Conservation (phyloP, 2,329 filamentous ascomycete genomes). For the Xylaria sp. region DNA sequence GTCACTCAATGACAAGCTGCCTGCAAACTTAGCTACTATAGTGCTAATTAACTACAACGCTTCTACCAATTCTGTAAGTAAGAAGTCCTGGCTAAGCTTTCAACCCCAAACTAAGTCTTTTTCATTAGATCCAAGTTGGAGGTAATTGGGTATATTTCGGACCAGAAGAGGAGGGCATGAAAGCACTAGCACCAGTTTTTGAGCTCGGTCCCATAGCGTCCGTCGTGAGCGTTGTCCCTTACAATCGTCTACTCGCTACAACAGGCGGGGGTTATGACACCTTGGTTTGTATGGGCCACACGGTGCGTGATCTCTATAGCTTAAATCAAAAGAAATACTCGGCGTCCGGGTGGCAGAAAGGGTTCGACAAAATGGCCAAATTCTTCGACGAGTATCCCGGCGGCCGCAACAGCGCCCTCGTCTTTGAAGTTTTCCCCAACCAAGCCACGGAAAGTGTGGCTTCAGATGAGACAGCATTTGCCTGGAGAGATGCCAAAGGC, state of each 20-base stretch:
- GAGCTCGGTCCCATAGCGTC: constrained; percentile 3
- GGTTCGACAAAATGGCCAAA: constrained; percentile 37
- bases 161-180: constrained; percentile 30
- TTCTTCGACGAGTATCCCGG: constrained; percentile 36
- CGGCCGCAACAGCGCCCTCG: constrained; percentile 1
- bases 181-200: constrained; percentile 35
- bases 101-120: too few species aligned
- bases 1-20: constrained; percentile 5
- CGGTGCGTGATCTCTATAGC: constrained; percentile 19
- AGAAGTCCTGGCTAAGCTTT: too few species aligned
- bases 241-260: neutral
- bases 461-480: constrained; percentile 42
- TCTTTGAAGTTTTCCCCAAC: constrained; percentile 38
- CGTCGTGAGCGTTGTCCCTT: too few species aligned
- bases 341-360: constrained; percentile 12
- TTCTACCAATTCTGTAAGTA: constrained; percentile 16
- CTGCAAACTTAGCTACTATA: constrained; percentile 2
- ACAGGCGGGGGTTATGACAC: neutral
- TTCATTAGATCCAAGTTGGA: constrained; percentile 33
- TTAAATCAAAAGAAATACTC: constrained; percentile 32
- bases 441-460: constrained; percentile 34
- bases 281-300: neutral
- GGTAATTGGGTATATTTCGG: constrained; percentile 36
- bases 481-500: constrained; percentile 43
- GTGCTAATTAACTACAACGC: neutral